Evolutionary conservation across 441 rosid species (phyloP).

Genomic region (Metrosideros polymorpha): DNA sequence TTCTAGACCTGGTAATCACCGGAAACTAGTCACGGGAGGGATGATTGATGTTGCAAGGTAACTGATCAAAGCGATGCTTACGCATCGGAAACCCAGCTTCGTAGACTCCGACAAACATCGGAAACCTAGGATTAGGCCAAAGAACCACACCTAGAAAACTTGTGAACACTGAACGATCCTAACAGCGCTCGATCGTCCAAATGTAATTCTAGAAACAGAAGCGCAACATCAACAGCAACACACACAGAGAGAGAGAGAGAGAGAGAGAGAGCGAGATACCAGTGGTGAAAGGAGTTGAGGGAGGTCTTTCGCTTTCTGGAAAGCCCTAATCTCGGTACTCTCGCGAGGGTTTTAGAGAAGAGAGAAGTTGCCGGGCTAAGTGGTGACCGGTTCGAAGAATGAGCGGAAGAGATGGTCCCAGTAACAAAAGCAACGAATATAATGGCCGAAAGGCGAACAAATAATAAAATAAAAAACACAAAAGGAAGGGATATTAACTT

Average conservation of each 20-base stretch:
- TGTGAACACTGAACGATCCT: neutral
- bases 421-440: neutral
- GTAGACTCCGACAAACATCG: too few species aligned
- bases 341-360: neutral
- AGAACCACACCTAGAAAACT: neutral
- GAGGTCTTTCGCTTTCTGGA: neutral
- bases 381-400: too few species aligned
- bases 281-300: neutral
- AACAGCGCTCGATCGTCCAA: neutral
- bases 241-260: fast-evolving
- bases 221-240: neutral
- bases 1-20: neutral
- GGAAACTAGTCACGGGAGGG: neutral
- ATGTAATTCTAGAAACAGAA: neutral
- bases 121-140: neutral
- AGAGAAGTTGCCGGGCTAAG: neutral
- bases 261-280: neutral
- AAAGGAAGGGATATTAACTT: neutral
- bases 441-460: too few species aligned
- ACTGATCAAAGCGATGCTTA: neutral
- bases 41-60: neutral
- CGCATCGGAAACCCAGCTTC: too few species aligned
- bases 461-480: neutral
- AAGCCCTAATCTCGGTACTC: neutral
- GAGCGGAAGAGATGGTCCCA: neutral